Evolutionary conservation across 1,284 basidiomycete genomes (phyloP).

Genomic region (Somion occarium): DNA sequence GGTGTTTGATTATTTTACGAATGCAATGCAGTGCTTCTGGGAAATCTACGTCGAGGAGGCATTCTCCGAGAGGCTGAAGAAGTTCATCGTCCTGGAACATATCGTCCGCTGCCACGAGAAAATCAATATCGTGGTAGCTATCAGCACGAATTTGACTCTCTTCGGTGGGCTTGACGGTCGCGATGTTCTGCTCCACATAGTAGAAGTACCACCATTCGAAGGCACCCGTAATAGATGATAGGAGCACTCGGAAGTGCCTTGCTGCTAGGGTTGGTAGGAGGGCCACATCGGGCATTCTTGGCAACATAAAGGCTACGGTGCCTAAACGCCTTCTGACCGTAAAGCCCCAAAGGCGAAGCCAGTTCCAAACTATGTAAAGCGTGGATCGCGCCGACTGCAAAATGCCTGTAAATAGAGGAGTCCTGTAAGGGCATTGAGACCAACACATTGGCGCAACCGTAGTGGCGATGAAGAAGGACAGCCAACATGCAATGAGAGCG

Average conservation of each 20-base stretch:
- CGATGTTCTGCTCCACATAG: background rate
- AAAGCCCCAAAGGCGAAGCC: background rate
- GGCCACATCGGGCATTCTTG: background rate
- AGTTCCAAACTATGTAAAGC: background rate
- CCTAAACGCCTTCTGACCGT: background rate
- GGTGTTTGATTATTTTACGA: background rate
- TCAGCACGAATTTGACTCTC: background rate
- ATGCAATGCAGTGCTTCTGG: background rate
- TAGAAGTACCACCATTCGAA: background rate
- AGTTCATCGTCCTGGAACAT: background rate
- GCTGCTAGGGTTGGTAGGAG: background rate
- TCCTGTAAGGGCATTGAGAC: background rate
- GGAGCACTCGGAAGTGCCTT: background rate
- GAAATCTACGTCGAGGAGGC: background rate
- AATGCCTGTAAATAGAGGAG: background rate
- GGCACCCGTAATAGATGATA: background rate
- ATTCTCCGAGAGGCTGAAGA: background rate
- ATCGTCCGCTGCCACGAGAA: background rate
- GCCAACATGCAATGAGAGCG: constrained; percentile 1
- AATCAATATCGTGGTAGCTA: background rate
- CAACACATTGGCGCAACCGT: background rate
- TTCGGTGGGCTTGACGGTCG: background rate
- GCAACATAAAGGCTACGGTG: too few species aligned
- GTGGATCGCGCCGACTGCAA: background rate
- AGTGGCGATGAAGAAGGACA: background rate